These are phyloP conservation scores for Zygosaccharomyces lentus DNA, from an alignment of 805 yeast species.

Conservation along the genomic window DNA sequence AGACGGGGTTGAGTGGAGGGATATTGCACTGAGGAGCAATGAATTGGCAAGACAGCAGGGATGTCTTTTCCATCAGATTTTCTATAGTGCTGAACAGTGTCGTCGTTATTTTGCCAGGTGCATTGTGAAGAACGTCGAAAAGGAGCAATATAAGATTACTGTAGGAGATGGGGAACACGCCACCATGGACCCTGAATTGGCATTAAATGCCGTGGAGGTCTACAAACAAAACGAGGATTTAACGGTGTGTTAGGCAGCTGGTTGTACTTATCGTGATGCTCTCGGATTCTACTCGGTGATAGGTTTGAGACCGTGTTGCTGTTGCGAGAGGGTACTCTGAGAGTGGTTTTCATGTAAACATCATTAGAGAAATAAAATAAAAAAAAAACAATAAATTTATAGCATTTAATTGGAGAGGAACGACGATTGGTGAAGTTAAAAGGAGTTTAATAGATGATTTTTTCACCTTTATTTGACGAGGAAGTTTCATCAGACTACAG, in stretches of 20 bases:
- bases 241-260: background rate
- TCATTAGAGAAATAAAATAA: too few species aligned
- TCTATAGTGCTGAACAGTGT: slow-evolving; percentile 4
- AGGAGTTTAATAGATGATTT: background rate
- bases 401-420: background rate
- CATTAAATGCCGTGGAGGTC: background rate
- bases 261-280: background rate
- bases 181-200: slow-evolving; percentile 1
- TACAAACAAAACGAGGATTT: background rate
- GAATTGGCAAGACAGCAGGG: slow-evolving; percentile 4
- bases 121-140: slow-evolving; percentile 3
- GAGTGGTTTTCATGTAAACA: too few species aligned
- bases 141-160: background rate
- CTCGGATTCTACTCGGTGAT: background rate
- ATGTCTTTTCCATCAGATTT: slow-evolving; percentile 3
- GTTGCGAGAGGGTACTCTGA: too few species aligned
- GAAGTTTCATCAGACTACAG: too few species aligned
- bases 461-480: too few species aligned
- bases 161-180: slow-evolving; percentile 1
- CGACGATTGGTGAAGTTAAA: background rate
- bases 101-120: background rate
- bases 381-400: too few species aligned
- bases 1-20: background rate
- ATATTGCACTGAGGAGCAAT: background rate
- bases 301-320: background rate